phyloP scores from a whole-genome alignment of 2,329 filamentous ascomycete species.

The Colletotrichum chrysophilum region DNA sequence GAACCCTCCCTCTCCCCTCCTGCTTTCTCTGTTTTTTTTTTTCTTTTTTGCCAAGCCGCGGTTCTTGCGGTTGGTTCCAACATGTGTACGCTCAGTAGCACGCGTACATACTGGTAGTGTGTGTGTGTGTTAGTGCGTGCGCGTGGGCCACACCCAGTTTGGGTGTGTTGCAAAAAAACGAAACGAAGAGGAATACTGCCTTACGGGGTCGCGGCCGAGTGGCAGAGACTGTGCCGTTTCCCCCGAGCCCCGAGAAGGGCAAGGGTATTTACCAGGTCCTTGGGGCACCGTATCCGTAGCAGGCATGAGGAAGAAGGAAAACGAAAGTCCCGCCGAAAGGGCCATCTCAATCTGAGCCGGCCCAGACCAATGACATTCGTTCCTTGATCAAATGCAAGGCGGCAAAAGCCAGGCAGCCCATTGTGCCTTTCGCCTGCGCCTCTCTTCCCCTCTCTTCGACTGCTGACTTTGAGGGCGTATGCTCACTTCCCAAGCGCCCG shows the following conservation, averaged over 20 bases:
- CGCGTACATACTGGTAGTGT: background rate
- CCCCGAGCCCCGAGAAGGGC: conserved; percentile 2
- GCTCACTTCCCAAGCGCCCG: background rate
- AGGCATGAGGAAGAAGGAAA: background rate
- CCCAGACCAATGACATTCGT: background rate
- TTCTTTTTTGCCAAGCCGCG: conserved; percentile 5
- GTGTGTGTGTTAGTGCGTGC: background rate
- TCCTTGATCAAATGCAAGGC: background rate
- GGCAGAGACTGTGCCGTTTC: background rate
- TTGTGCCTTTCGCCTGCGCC: background rate
- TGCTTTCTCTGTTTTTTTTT: background rate
- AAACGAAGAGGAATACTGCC: conserved; percentile 8
- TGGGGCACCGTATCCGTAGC: background rate
- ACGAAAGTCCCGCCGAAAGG: background rate
- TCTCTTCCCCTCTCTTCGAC: background rate
- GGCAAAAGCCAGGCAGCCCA: background rate
- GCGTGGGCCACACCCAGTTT: background rate
- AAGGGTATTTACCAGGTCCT: conserved; percentile 3
- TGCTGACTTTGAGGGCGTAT: background rate
- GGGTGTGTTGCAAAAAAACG: background rate
- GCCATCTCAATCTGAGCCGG: background rate
- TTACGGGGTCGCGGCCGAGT: background rate
- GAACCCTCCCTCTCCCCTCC: background rate
- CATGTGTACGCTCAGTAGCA: background rate
- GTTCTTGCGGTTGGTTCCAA: conserved; percentile 2